Base-by-base conservation (phyloP, 371 early-diverging fungal species). In the Mucor saturninus region DNA sequence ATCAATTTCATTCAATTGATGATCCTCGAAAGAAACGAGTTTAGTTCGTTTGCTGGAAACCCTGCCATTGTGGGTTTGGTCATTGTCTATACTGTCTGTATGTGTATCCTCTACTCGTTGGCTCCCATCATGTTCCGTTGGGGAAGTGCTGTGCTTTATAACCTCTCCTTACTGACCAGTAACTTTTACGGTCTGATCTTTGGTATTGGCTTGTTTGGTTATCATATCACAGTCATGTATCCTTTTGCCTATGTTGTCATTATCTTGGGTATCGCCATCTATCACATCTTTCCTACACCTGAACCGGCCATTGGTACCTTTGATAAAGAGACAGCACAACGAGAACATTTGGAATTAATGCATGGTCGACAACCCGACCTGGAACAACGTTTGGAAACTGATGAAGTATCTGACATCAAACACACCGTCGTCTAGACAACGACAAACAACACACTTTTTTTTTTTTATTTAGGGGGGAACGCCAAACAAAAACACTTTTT, bases 101-200 rank as follows among this genome's bases (percentile, higher is more conserved):
- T 92, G 86, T 84, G 91, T 72, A 69, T 77, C 8, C 62, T 92
- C 31, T 91, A 92, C 64, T 76, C 88, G n/a, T 56, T 84, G 32
- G 83, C 85, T 5, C 91, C 92, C n/a, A 69, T 89, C 61, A 63
- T 92, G 62, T 85, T 92, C 75, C 77, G 86, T 13, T 53, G 84
- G 43, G 80, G 81, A 29, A 88, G 89, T 28, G 90, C 92, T 2
- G 85, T 90, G 7, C 80, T 90, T 61, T 92, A 88, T 72, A 92
- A 92, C 65, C 65, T 92, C 38, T 89, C 89, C 28, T 63, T 92
- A 15, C 69, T 91, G 64, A 90, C 91, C 3, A 83, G 86, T 54
- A 89, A 92, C 68, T 88, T 92, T 55, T 92, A 90, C 59, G 85
- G 87, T 3, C 75, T 91, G 43, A 71, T 90, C 51, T 83, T 92